Percentiles rank a stretch among this genome's conserved stretches.
Evolutionary conservation across 176 grass and related monocot genomes (phyloP).

Genomic region (Juncus effusus): DNA sequence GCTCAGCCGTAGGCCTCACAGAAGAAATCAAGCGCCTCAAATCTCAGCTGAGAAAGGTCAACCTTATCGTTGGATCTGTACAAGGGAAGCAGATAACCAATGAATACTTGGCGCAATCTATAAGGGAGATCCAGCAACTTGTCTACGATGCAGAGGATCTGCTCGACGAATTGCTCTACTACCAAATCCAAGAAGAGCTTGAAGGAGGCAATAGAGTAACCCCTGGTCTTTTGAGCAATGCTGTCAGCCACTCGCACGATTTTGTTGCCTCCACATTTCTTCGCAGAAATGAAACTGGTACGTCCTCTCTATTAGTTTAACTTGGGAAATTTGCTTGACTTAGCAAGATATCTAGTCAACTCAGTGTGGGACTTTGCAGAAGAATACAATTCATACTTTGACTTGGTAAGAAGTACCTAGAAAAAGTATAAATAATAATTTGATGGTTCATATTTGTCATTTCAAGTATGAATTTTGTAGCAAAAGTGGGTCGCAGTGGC

Average conservation of each 20-base stretch:
- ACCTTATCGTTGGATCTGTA: neutral
- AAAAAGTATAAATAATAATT: no score
- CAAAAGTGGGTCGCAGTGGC: no score
- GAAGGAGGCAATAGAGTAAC: neutral
- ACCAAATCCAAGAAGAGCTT: neutral
- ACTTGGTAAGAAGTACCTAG: no score
- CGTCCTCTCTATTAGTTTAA: no score
- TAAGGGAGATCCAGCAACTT: neutral
- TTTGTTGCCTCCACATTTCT: neutral
- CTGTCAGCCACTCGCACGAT: neutral
- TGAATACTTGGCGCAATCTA: neutral
- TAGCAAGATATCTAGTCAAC: no score
- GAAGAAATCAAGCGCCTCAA: neutral
- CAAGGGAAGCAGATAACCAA: no score
- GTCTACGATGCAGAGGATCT: neutral
- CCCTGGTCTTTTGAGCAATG: no score
- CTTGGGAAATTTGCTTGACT: no score
- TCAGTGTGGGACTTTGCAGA: no score
- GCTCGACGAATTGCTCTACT: slow-evolving; percentile 11
- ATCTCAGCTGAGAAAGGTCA: neutral
- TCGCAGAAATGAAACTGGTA: neutral
- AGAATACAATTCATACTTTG: no score
- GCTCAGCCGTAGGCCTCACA: neutral
- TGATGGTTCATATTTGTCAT: no score
- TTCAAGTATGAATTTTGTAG: no score